phyloP scores from a whole-genome alignment of 2,329 filamentous ascomycete species.

The Plenodomus tracheiphilus region DNA sequence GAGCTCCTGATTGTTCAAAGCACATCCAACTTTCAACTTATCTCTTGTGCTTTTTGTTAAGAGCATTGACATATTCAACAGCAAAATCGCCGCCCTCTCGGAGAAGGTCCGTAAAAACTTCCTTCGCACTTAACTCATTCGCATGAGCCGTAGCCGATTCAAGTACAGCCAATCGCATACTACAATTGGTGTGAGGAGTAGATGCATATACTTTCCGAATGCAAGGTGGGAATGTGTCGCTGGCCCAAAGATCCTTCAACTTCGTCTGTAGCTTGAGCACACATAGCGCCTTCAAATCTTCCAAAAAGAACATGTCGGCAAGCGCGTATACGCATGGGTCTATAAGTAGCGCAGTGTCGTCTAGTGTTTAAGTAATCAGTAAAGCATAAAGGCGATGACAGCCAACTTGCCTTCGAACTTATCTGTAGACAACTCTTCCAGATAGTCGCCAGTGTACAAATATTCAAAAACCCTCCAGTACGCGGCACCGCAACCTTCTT shows the following conservation, averaged over 20 bases:
- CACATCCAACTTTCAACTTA: too few relatives aligned
- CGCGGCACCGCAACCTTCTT: constrained; percentile 8
- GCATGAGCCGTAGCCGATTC: constrained; percentile 5
- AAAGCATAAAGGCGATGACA: background rate
- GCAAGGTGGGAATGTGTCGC: constrained; percentile 9
- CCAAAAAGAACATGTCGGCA: constrained; percentile 15
- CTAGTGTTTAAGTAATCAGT: constrained; percentile 6
- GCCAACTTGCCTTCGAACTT: constrained; percentile 5
- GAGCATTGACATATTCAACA: too few relatives aligned
- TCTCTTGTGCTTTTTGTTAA: too few relatives aligned
- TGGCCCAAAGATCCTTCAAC: constrained; percentile 6
- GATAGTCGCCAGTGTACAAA: constrained; percentile 15
- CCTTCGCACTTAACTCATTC: constrained; percentile 8
- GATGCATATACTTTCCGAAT: constrained; percentile 15
- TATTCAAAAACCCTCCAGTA: constrained; percentile 19
- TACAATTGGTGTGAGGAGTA: constrained; percentile 1
- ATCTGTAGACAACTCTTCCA: constrained; percentile 7
- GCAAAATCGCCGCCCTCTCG: constrained; percentile 10
- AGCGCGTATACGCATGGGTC: constrained; percentile 12
- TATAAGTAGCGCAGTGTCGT: constrained; percentile 8
- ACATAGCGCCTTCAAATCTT: constrained; percentile 9
- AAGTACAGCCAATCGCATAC: constrained; percentile 8
- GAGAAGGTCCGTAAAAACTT: constrained; percentile 6
- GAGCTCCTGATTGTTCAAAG: too few relatives aligned
- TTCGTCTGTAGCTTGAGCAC: constrained; percentile 7